A percentile compares a stretch with the other conserved stretches of the same genome.
phyloP scores from a whole-genome alignment of 2,329 filamentous ascomycete species.

The Aspergillus ruber region DNA sequence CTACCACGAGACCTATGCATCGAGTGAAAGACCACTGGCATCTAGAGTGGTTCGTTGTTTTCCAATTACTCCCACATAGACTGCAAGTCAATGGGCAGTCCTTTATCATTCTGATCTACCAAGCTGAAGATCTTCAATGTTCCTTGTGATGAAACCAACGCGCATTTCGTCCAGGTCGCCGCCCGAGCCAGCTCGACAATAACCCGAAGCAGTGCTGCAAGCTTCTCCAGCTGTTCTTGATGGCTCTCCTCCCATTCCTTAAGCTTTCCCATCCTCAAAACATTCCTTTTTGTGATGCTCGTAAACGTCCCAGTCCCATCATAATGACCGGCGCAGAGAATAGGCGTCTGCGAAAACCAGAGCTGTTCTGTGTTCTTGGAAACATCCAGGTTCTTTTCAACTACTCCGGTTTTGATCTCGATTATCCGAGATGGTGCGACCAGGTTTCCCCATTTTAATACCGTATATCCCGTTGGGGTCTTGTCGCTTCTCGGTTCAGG shows the following conservation, averaged over 20 bases:
- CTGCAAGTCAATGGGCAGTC: background rate
- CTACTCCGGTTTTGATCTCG: background rate
- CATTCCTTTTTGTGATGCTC: background rate
- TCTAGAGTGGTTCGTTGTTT: too few relatives aligned
- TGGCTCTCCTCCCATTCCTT: conserved; percentile 1
- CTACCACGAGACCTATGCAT: background rate
- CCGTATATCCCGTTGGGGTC: too few relatives aligned
- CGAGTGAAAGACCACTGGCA: background rate
- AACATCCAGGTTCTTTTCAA: background rate
- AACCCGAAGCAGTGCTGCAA: background rate
- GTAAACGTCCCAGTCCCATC: background rate
- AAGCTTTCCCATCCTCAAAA: conserved; percentile 1
- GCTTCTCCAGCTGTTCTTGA: background rate
- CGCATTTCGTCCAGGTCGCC: background rate
- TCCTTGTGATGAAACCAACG: background rate
- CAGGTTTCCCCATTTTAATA: background rate
- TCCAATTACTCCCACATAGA: background rate
- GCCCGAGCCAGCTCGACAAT: background rate
- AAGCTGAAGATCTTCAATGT: background rate
- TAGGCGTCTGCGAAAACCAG: conserved; percentile 4
- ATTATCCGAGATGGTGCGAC: background rate
- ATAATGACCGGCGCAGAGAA: conserved; percentile 2
- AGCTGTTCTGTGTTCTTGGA: background rate
- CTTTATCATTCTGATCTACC: background rate
- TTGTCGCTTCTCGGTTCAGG: too few relatives aligned